These are phyloP conservation scores for Fusarium armeniacum DNA, from an alignment of 2,329 filamentous ascomycete species.

Conservation along the genomic window DNA sequence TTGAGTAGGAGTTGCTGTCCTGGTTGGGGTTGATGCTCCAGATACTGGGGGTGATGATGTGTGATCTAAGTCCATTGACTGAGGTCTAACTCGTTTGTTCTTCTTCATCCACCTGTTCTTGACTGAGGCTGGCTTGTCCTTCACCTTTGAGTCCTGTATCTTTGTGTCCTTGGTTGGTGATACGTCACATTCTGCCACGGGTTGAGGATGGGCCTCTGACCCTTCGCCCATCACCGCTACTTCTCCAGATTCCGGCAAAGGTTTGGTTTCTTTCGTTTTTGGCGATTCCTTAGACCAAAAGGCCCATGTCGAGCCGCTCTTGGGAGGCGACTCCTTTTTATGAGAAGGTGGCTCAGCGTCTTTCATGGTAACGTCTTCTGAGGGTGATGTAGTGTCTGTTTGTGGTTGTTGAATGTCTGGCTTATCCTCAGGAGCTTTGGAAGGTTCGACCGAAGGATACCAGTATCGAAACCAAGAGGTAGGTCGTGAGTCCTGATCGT, in stretches of 20 bases:
- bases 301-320: slow-evolving; percentile 78
- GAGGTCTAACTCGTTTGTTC: slow-evolving; percentile 62
- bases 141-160: slow-evolving; percentile 49
- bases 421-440: slow-evolving; percentile 29
- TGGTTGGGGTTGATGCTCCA: slow-evolving; percentile 44
- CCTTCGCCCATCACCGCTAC: slow-evolving; percentile 71
- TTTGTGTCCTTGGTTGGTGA: slow-evolving; percentile 55
- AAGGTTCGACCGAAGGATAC: slow-evolving; percentile 47
- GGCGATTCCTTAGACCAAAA: slow-evolving; percentile 79
- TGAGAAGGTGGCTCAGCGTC: slow-evolving; percentile 57
- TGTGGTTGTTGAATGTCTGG: slow-evolving; percentile 25
- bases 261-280: slow-evolving; percentile 52
- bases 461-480: slow-evolving; percentile 61
- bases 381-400: slow-evolving; percentile 30
- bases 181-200: slow-evolving; percentile 61
- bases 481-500: slow-evolving; percentile 39
- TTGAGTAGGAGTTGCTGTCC: slow-evolving; percentile 29
- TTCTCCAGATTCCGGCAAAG: slow-evolving; percentile 61
- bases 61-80: slow-evolving; percentile 64
- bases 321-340: slow-evolving; percentile 56
- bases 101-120: slow-evolving; percentile 57
- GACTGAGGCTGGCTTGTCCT: slow-evolving; percentile 49
- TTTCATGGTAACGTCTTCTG: slow-evolving; percentile 60
- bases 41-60: slow-evolving; percentile 48
- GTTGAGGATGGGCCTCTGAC: slow-evolving; percentile 68